phyloP scores from a whole-genome alignment of 169 alveolate genomes.

The Plasmodium blacklocki region DNA sequence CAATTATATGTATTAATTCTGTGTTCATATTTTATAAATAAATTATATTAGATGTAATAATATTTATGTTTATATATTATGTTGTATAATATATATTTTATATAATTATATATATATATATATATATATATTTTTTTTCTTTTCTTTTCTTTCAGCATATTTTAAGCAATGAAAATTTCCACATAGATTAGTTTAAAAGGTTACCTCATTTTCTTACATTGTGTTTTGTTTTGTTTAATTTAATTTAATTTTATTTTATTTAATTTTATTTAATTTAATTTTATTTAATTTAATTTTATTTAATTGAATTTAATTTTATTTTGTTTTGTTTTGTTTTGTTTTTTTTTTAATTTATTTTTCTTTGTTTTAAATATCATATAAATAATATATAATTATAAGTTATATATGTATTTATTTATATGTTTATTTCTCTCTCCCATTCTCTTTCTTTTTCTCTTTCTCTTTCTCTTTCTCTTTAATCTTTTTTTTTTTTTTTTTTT shows the following conservation, averaged over 20 bases:
- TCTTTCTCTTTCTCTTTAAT: not conserved
- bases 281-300: too few species aligned
- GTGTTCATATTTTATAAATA: too few species aligned
- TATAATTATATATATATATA: not conserved
- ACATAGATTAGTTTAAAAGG: conserved; percentile 52
- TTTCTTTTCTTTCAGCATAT: conserved; percentile 39
- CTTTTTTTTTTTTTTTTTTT: not conserved
- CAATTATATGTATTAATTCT: not conserved
- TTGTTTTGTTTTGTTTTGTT: conserved; percentile 7
- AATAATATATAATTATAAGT: not conserved
- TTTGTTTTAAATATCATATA: conserved; percentile 8
- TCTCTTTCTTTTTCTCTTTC: not conserved
- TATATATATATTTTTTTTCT: not conserved
- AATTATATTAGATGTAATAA: too few species aligned
- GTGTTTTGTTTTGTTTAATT: not conserved
- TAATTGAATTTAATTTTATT: not conserved
- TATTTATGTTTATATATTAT: not conserved
- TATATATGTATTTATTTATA: not conserved
- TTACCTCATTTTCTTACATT: not conserved
- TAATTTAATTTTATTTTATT: conserved; percentile 3
- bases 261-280: not conserved
- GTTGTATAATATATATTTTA: not conserved
- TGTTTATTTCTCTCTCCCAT: not conserved
- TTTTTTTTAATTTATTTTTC: conserved; percentile 7
- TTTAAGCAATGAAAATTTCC: conserved; percentile 74